These are phyloP conservation scores for Curvularia eragrostidis DNA, from an alignment of 2,329 filamentous ascomycete species.

Conservation along the genomic window DNA sequence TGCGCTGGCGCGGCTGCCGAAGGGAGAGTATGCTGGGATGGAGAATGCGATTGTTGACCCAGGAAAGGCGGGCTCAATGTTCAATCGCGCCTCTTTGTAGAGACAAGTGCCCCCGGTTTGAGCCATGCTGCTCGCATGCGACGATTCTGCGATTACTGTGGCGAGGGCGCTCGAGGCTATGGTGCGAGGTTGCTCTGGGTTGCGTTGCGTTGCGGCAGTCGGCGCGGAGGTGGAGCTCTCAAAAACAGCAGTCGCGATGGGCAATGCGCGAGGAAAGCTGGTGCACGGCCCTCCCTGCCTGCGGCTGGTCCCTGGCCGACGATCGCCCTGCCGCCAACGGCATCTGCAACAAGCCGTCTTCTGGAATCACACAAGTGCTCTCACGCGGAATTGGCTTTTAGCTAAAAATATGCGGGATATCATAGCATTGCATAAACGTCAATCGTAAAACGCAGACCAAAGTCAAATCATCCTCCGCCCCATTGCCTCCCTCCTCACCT, in stretches of 20 bases:
- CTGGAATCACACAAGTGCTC: not conserved
- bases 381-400: not conserved
- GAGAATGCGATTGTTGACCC: constrained; percentile 72
- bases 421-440: constrained; percentile 10
- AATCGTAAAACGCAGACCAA: constrained; percentile 7
- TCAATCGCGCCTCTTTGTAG: constrained; percentile 87
- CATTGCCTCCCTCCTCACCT: constrained; percentile 17
- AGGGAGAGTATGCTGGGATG: constrained; percentile 45
- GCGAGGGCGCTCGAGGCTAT: constrained; percentile 14
- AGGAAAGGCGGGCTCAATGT: constrained; percentile 74
- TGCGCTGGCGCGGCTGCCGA: constrained; percentile 38
- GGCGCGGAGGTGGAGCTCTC: constrained; percentile 33
- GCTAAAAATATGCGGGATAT: not conserved
- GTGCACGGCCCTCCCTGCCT: constrained; percentile 24
- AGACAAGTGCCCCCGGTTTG: constrained; percentile 68
- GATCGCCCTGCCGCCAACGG: not conserved
- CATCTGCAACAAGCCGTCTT: not conserved
- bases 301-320: constrained; percentile 1
- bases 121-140: constrained; percentile 73
- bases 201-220: constrained; percentile 25
- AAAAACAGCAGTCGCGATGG: constrained; percentile 45
- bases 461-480: constrained; percentile 12
- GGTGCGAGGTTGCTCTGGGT: constrained; percentile 22
- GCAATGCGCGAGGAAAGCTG: constrained; percentile 26
- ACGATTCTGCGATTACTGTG: constrained; percentile 6